Evolutionary conservation across 257 asterid species (phyloP).

Genomic region (Osmanthus fragrans): DNA sequence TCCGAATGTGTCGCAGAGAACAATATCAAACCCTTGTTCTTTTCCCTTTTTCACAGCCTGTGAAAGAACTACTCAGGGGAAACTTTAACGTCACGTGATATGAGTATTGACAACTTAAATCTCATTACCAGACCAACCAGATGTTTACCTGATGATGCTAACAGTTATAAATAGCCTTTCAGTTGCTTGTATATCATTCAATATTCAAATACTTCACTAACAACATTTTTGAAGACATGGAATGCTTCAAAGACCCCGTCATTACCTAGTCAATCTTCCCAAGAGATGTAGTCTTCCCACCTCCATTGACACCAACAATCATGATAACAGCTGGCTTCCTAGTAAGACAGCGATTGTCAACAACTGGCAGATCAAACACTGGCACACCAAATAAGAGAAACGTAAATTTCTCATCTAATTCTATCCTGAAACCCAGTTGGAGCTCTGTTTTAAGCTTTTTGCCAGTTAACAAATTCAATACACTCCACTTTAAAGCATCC

Average conservation of each 20-base stretch:
- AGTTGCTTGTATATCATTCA: not conserved
- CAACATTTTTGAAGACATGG: not conserved
- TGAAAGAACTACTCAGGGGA: slow-evolving; percentile 83
- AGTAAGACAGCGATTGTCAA: slow-evolving; percentile 28
- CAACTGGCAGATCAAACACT: slow-evolving; percentile 9
- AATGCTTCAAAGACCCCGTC: not conserved
- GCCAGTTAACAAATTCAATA: slow-evolving; percentile 73
- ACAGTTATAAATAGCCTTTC: slow-evolving; percentile 4
- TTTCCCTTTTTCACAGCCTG: slow-evolving; percentile 94
- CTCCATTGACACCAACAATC: slow-evolving; percentile 98
- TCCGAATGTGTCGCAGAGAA: slow-evolving; percentile 95
- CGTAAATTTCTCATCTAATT: slow-evolving; percentile 18
- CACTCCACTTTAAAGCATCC: slow-evolving; percentile 80
- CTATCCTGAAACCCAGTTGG: slow-evolving; percentile 83
- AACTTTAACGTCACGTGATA: slow-evolving; percentile 55
- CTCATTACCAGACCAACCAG: slow-evolving; percentile 1
- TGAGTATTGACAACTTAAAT: slow-evolving; percentile 21
- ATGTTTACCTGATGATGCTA: slow-evolving; percentile 77
- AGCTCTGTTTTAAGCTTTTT: slow-evolving; percentile 86
- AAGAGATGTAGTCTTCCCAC: slow-evolving; percentile 96
- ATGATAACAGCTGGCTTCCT: slow-evolving; percentile 97
- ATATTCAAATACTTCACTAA: slow-evolving; percentile 2
- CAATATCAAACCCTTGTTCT: slow-evolving; percentile 71
- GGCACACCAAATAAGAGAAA: not conserved
- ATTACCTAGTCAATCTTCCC: slow-evolving; percentile 51